Base-by-base conservation (phyloP, 352 stramenopile species). In the Aphanomyces cochlioides region DNA sequence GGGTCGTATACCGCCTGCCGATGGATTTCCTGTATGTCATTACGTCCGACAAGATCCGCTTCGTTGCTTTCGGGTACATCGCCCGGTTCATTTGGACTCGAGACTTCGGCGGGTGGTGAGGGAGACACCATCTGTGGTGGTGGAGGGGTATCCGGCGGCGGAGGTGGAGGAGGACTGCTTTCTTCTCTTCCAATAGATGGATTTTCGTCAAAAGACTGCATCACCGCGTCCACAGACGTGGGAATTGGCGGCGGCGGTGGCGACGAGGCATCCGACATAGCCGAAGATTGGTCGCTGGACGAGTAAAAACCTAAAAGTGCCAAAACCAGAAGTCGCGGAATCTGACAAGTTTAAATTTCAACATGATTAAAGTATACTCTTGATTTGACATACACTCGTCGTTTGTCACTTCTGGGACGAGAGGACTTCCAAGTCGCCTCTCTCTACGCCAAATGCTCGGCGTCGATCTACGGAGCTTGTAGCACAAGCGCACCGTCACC, bases 401-500 rank as follows among this genome's bases (percentile, higher is more conserved):
- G 2, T 50, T 50, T n/a, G 10, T n/a, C 43, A 50, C 43, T 50
- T 28, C 28, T 28, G 28, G 28, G 28, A 28, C 28, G 28, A 28
- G 28, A 28, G 28, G 28, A 28, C 28, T 28, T 2, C 28, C 28
- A 28, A 28, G 28, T 2, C 2, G 28, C 28, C 28, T 28, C 28
- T 28, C 28, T 28, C 28, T 2, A 0, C 28, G 28, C 28, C 28
- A 28, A 28, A 28, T 28, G 28, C 28, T 28, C 28, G 2, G 1
- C 28, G 28, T 28, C 28, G 28, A 28, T 28, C 28, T 37, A 61
- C 19, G 54, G 7, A 43, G 17, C 38, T 13, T 19, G 0, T 15
- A 93, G 73, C 68, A 90, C 75, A 10, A 93, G 79, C 7, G 82
- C 82, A 12, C 83, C 85, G 66, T 91, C 85, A 10, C 81, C 85